Percentiles rank a stretch among this genome's conserved stretches.
These are phyloP conservation scores for Plasmodium gallinaceum DNA, from an alignment of 169 alveolate genomes.

Conservation along the genomic window DNA sequence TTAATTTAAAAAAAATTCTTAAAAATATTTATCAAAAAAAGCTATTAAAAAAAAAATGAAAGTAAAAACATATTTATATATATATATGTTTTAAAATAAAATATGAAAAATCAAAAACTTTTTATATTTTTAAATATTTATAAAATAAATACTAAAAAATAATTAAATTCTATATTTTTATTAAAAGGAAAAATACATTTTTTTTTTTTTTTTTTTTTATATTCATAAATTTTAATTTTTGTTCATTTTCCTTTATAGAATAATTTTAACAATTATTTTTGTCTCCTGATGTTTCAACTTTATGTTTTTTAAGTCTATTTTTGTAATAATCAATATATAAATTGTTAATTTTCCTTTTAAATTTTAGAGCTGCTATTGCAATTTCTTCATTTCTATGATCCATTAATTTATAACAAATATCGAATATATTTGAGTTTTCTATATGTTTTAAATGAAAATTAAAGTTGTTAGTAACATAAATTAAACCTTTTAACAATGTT, in stretches of 20 bases:
- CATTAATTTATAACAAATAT: constrained; percentile 65
- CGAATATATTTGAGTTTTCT: constrained; percentile 49
- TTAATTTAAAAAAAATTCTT: not conserved
- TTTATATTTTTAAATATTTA: not conserved
- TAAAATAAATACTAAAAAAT: not conserved
- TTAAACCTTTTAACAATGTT: constrained; percentile 49
- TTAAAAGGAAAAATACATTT: no score
- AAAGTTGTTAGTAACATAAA: constrained; percentile 57
- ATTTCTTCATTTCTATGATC: constrained; percentile 71
- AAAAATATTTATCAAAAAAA: no score
- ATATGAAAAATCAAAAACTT: not conserved
- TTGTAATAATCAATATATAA: constrained; percentile 53
- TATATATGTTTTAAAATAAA: not conserved
- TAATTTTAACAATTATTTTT: not conserved
- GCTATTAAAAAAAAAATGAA: no score
- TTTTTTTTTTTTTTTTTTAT: no score
- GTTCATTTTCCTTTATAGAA: not conserved
- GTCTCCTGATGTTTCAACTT: not conserved
- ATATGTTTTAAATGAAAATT: constrained; percentile 40
- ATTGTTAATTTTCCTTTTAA: constrained; percentile 63
- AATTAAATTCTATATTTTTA: no score
- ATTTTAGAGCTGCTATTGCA: constrained; percentile 70
- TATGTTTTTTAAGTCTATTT: constrained; percentile 2
- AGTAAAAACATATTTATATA: no score
- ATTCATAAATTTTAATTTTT: not conserved